These are phyloP conservation scores for Phytopythium litorale DNA, from an alignment of 352 stramenopile species.

Conservation along the genomic window DNA sequence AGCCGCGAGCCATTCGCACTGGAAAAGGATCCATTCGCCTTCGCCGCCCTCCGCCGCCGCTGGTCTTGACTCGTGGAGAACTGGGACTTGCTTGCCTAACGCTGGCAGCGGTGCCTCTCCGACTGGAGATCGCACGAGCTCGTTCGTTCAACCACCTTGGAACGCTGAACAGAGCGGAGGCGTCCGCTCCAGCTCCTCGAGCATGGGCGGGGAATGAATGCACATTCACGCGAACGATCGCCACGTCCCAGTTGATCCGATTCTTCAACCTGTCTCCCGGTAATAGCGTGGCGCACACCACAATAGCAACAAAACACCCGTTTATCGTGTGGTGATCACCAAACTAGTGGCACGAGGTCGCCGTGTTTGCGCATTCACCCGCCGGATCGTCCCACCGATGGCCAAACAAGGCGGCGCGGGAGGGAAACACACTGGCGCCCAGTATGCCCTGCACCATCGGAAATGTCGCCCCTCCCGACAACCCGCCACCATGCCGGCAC, in stretches of 20 bases:
- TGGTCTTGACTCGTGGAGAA: too few species aligned
- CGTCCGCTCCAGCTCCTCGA: too few species aligned
- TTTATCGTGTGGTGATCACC: not conserved
- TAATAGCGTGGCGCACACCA: not conserved
- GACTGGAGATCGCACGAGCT: too few species aligned
- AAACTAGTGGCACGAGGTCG: too few species aligned
- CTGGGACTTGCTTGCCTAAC: too few species aligned
- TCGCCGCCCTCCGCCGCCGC: too few species aligned
- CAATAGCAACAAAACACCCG: not conserved
- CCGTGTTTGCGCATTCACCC: constrained; percentile 8
- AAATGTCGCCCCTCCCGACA: constrained; percentile 12
- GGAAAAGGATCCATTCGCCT: not conserved
- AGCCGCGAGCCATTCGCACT: not conserved
- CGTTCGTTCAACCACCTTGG: too few species aligned
- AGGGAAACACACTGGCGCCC: not conserved
- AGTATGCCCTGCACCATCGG: constrained; percentile 18
- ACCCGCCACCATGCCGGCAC: not conserved
- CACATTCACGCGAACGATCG: not conserved
- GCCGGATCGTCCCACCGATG: not conserved
- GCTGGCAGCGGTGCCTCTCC: too few species aligned
- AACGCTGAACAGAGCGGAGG: not conserved
- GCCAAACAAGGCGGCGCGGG: not conserved
- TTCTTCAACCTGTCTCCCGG: not conserved
- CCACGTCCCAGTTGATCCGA: not conserved
- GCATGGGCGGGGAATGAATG: not conserved